Conservation (phyloP, 306 rosid species). For the Begonia peltatifolia region DNA sequence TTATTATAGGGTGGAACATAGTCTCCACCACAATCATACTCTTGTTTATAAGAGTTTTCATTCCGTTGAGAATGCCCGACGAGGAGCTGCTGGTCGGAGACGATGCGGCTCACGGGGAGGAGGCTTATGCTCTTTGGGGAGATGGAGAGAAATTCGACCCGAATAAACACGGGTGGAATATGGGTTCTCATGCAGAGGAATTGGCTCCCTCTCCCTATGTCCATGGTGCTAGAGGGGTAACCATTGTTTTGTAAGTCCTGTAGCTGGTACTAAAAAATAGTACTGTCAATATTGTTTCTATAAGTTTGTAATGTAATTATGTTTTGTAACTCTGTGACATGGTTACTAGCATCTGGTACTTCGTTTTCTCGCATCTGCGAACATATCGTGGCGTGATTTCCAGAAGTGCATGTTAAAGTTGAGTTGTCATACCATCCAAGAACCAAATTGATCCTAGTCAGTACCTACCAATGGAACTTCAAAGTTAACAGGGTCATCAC, state of each 20-base stretch:
- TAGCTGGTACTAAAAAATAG: too few species aligned
- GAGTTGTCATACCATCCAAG: too few species aligned
- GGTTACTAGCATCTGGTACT: too few species aligned
- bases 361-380: too few species aligned
- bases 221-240: constrained; percentile 85
- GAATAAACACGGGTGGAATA: constrained; percentile 47
- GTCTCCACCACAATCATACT: constrained; percentile 75
- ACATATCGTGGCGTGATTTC: too few species aligned
- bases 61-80: constrained; percentile 82
- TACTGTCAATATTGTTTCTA: too few species aligned
- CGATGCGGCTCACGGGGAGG: constrained; percentile 94
- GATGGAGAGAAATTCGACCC: constrained; percentile 91
- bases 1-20: constrained; percentile 71
- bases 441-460: too few species aligned
- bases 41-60: constrained; percentile 40
- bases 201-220: constrained; percentile 46
- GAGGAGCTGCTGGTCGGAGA: constrained; percentile 75
- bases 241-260: constrained; percentile 37
- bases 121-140: constrained; percentile 97
- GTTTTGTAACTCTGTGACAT: too few species aligned
- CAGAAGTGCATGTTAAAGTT: too few species aligned
- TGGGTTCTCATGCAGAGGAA: constrained; percentile 9
- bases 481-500: too few species aligned
- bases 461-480: too few species aligned
- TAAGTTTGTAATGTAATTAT: too few species aligned